Evolutionary conservation across 331 rosid species (phyloP).

Genomic region (Quercus phellos): DNA sequence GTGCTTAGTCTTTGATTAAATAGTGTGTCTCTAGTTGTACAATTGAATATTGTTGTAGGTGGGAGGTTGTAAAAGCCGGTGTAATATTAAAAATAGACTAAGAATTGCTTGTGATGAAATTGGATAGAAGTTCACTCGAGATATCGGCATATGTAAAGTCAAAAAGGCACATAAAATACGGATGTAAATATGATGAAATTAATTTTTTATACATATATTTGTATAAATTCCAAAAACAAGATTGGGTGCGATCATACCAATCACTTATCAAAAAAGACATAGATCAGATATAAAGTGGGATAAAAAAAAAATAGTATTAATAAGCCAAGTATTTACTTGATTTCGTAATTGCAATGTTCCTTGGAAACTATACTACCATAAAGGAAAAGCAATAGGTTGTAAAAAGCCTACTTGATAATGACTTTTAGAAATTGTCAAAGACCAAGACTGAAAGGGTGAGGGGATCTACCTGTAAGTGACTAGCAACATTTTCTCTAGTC

Average conservation of each 20-base stretch:
- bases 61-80: not conserved
- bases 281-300: not conserved
- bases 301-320: not conserved
- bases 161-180: not conserved
- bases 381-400: not conserved
- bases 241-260: too few relatives aligned
- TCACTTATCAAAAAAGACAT: too few relatives aligned
- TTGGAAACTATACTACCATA: not conserved
- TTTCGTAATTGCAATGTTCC: not conserved
- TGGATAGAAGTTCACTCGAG: not conserved
- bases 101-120: not conserved
- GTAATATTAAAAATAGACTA: not conserved
- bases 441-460: slow-evolving; percentile 9
- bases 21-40: not conserved
- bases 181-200: not conserved
- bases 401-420: not conserved
- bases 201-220: not conserved
- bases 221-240: not conserved
- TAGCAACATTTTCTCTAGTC: slow-evolving; percentile 91
- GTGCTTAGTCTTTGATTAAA: not conserved
- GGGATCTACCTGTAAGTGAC: slow-evolving; percentile 85
- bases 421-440: slow-evolving; percentile 24
- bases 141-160: not conserved
- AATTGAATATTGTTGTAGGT: not conserved
- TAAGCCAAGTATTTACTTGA: not conserved